A percentile compares a stretch with the other conserved stretches of the same genome.
Evolutionary conservation across 208 protist species (phyloP).

Genomic region (Herpetomonas tarakana): DNA sequence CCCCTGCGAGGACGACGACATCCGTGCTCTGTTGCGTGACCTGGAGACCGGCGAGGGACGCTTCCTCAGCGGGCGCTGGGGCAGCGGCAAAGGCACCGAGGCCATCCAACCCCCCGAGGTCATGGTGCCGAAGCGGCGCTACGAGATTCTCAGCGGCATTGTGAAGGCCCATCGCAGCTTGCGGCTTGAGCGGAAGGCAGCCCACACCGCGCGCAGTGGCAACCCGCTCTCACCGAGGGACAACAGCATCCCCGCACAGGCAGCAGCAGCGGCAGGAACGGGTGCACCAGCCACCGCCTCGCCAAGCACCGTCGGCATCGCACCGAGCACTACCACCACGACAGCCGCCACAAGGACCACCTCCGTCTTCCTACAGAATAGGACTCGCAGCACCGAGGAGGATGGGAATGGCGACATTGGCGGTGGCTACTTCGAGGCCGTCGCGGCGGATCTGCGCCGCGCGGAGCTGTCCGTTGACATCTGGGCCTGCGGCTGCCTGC

Average conservation of each 20-base stretch:
- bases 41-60: slow-evolving; percentile 42
- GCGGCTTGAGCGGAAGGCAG: background rate
- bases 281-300: background rate
- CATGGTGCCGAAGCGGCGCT: slow-evolving; percentile 50
- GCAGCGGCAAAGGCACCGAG: slow-evolving; percentile 63
- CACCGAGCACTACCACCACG: background rate
- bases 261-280: too few relatives aligned
- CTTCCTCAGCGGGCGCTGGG: slow-evolving; percentile 55
- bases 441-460: slow-evolving; percentile 26
- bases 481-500: slow-evolving; percentile 78
- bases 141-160: slow-evolving; percentile 36
- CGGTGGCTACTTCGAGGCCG: slow-evolving; percentile 8
- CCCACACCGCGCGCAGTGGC: too few relatives aligned
- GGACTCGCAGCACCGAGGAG: slow-evolving; percentile 5
- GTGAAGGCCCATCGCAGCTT: slow-evolving; percentile 6
- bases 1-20: slow-evolving; percentile 53
- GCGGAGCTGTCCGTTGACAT: slow-evolving; percentile 75
- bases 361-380: background rate
- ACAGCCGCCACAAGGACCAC: background rate
- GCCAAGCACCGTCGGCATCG: background rate
- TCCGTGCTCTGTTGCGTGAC: slow-evolving; percentile 34
- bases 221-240: too few relatives aligned
- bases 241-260: too few relatives aligned
- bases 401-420: slow-evolving; percentile 1
- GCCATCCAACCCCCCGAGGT: slow-evolving; percentile 79